These are phyloP conservation scores for Apocynum venetum DNA, from an alignment of 257 asterid species.

Conservation along the genomic window DNA sequence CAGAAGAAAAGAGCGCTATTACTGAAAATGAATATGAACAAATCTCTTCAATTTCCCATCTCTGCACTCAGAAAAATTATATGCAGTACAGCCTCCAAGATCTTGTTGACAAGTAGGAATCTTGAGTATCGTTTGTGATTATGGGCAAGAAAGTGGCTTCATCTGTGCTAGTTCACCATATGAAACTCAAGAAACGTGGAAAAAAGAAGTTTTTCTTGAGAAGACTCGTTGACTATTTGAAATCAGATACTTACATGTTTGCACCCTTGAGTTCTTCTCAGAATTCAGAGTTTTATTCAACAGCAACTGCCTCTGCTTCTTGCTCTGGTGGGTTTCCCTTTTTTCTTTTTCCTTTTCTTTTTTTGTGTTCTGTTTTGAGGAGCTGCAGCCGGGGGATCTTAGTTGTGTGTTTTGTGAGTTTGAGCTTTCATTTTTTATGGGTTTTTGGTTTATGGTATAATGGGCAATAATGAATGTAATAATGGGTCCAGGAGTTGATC, in stretches of 20 bases:
- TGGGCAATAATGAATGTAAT: background rate
- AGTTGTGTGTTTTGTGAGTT: background rate
- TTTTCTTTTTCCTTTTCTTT: background rate
- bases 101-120: background rate
- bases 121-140: background rate
- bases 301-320: slow-evolving; percentile 6
- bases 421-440: background rate
- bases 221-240: slow-evolving; percentile 34
- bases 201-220: slow-evolving; percentile 24
- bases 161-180: slow-evolving; percentile 18
- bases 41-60: background rate
- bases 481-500: slow-evolving; percentile 23
- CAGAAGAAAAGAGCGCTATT: background rate
- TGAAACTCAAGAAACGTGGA: slow-evolving; percentile 24
- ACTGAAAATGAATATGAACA: background rate
- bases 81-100: background rate
- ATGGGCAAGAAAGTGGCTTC: slow-evolving; percentile 41
- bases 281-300: slow-evolving; percentile 5
- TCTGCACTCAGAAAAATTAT: background rate
- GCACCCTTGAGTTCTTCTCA: slow-evolving; percentile 35
- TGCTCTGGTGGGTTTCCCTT: background rate
- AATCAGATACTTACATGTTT: slow-evolving; percentile 47
- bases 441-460: background rate
- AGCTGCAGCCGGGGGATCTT: background rate
- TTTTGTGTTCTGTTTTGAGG: too few relatives aligned